Conservation (phyloP, 2,329 filamentous ascomycete species). For the Aspergillus hortae region DNA sequence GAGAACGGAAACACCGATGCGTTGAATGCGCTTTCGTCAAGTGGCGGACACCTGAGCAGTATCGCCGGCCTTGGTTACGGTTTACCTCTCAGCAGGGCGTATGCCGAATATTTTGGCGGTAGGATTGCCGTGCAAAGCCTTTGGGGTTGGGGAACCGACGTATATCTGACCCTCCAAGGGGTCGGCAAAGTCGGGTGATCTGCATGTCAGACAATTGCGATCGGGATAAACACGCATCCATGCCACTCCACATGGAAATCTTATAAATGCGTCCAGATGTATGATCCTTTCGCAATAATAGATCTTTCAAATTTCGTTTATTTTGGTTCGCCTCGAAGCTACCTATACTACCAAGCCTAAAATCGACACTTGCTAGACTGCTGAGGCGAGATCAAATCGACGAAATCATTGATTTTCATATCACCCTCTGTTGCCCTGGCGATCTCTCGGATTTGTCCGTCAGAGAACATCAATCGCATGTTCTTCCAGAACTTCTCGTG, state of each 20-base stretch:
- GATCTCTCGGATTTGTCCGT: conserved; percentile 10
- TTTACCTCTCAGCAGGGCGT: conserved; percentile 81
- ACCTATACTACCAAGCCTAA: conserved; percentile 2
- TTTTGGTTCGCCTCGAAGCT: too few species aligned
- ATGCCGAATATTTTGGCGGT: conserved; percentile 97
- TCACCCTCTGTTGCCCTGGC: conserved; percentile 10
- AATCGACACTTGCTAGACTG: conserved; percentile 4
- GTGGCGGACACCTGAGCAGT: conserved; percentile 69
- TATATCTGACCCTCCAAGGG: conserved; percentile 60
- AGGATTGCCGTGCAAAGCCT: conserved; percentile 93
- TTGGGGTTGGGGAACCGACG: conserved; percentile 83
- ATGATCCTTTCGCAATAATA: too few species aligned
- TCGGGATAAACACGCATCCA: background rate
- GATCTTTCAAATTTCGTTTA: too few species aligned
- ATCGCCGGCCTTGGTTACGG: conserved; percentile 95
- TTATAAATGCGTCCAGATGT: too few species aligned
- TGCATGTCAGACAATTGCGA: background rate
- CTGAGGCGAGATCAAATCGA: conserved; percentile 14
- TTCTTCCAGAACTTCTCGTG: conserved; percentile 16
- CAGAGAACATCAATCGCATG: conserved; percentile 17
- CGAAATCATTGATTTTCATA: conserved; percentile 12
- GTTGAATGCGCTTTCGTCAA: conserved; percentile 69
- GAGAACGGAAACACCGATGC: conserved; percentile 61
- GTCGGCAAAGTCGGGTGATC: conserved; percentile 50
- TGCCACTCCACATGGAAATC: background rate